Evolutionary conservation across 768 basidiomycete species (phyloP).

Genomic region (Rhodotorula paludigena): DNA sequence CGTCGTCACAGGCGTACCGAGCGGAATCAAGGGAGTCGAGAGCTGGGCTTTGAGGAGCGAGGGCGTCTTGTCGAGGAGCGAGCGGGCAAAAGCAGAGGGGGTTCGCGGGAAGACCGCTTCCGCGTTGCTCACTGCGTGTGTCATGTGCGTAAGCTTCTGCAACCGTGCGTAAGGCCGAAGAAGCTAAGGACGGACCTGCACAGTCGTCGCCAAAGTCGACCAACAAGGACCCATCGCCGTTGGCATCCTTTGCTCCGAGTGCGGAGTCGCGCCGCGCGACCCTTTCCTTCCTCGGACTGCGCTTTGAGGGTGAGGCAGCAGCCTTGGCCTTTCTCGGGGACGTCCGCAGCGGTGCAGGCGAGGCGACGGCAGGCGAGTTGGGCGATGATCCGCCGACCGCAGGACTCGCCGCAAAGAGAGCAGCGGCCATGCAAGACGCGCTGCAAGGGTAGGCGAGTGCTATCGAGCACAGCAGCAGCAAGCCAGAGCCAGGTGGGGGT

Average conservation of each 20-base stretch:
- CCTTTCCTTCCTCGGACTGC: background rate
- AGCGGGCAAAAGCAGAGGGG: background rate
- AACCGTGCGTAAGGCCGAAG: no score
- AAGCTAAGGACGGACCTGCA: background rate
- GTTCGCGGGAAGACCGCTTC: no score
- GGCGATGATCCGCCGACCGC: no score
- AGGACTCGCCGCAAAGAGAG: background rate
- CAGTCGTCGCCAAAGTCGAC: background rate
- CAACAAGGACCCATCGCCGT: background rate
- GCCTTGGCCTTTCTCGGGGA: no score
- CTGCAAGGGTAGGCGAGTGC: background rate
- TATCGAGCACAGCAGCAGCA: background rate
- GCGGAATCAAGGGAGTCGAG: conserved; percentile 4
- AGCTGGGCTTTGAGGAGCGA: conserved; percentile 9
- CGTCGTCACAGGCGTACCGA: conserved; percentile 9
- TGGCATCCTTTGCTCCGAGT: background rate
- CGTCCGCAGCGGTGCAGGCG: no score
- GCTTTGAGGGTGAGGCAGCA: background rate
- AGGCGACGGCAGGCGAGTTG: no score
- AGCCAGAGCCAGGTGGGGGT: background rate
- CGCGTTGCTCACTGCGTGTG: no score
- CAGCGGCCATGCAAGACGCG: background rate
- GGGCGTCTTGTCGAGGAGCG: conserved; percentile 22
- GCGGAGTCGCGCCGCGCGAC: background rate
- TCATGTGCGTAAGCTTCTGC: no score